Evolutionary conservation across 768 basidiomycete genomes (phyloP), one percentile per base, ranked within the genome.

Genomic region (Pulveroboletus sp.): DNA sequence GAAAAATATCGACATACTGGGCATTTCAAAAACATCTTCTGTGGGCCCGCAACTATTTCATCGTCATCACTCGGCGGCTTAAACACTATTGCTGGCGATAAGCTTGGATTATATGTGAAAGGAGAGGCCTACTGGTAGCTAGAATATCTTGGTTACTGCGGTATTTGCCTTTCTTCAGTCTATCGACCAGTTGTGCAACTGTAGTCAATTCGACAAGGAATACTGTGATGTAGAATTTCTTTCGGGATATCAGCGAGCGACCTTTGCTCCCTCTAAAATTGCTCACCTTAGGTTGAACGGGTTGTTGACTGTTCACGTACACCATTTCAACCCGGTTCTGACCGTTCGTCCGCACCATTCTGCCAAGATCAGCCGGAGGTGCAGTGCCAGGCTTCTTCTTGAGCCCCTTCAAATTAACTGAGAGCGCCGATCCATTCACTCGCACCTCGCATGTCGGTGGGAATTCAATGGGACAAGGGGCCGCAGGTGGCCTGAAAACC

Each of bases 381-480:
- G 92, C 89, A 36, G 90, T 94, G 4, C 93, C 93, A 24, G 91
- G 87, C 59, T 89, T 93, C 75, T 96, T 96, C 77, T 96, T 96
- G 64, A 95, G 71, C 5, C 93, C 93, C 66, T 92, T 92, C 54
- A 93, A 67, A 65, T 86, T 93, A 31, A 85, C 89, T 17, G 73
- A 72, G 26, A 95, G 70, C 46, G 80, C 75, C 3, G 73, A 73
- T 47, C 71, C 76, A 67, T 96, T 95, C 32, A 94, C 81, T 62
- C 90, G 85, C 43, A 94, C 85, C 79, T 96, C 93, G 63, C 89
- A 93, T 9, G 89, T 89, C 8, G 85, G 82, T 20, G 93, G 93
- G 58, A 95, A 96, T 73, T 96, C 93, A 41, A 95, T 81, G 5
- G 81, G 88, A 62, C 87, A 89, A 16, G 81, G 80, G 16, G 71